Percentiles rank a stretch among this genome's conserved stretches.
Evolutionary conservation across 2,329 filamentous ascomycete genomes (phyloP).

Genomic region (Harringtonia aguacate): DNA sequence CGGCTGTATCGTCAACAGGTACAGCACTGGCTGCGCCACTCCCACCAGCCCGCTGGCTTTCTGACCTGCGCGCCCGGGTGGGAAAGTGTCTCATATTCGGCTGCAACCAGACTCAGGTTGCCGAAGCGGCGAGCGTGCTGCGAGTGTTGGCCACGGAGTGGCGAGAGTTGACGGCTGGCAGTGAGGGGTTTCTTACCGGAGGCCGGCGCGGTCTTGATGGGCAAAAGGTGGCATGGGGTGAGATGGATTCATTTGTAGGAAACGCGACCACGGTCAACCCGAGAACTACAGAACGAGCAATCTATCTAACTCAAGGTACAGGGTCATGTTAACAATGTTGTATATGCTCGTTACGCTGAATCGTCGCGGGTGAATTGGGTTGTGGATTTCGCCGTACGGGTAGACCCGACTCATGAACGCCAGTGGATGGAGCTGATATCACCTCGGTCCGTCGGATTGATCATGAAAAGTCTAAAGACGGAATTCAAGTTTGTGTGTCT

Average conservation of each 20-base stretch:
- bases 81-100: slow-evolving; percentile 71
- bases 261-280: not conserved
- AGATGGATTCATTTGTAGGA: slow-evolving; percentile 55
- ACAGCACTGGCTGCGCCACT: slow-evolving; percentile 3
- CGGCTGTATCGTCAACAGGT: not conserved
- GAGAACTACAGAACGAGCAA: too few relatives aligned
- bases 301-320: slow-evolving; percentile 8
- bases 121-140: slow-evolving; percentile 48
- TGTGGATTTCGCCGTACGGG: slow-evolving; percentile 52
- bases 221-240: slow-evolving; percentile 69
- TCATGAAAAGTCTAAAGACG: slow-evolving; percentile 67
- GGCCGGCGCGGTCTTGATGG: slow-evolving; percentile 50
- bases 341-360: slow-evolving; percentile 77
- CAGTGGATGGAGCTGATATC: slow-evolving; percentile 62
- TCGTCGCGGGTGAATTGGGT: slow-evolving; percentile 71
- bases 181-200: slow-evolving; percentile 63
- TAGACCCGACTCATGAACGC: slow-evolving; percentile 48
- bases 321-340: slow-evolving; percentile 81
- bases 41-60: slow-evolving; percentile 48
- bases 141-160: slow-evolving; percentile 53
- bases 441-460: slow-evolving; percentile 57
- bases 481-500: slow-evolving; percentile 71
- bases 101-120: slow-evolving; percentile 44
- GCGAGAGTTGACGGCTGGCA: slow-evolving; percentile 60
- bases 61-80: slow-evolving; percentile 53